Evolutionary conservation across 768 basidiomycete species (phyloP).

Genomic region (Udeniomyces megalosporus): DNA sequence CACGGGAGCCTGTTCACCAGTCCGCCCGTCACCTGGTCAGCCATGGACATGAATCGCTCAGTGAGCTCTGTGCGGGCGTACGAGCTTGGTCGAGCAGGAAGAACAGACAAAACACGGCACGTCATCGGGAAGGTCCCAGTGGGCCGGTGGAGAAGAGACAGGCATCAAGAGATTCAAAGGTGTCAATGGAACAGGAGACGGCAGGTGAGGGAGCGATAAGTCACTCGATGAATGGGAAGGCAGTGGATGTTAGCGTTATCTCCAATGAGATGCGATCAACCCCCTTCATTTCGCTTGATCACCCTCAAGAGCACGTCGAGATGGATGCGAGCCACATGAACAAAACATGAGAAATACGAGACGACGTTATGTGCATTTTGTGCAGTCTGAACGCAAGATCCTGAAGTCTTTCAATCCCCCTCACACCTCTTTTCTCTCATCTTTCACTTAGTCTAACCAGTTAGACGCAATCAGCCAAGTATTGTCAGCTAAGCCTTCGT

Average conservation of each 20-base stretch:
- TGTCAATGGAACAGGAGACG: background rate
- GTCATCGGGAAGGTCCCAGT: background rate
- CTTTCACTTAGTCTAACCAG: no score
- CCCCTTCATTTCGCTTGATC: no score
- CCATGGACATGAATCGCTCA: no score
- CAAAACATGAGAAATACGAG: background rate
- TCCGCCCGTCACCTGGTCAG: no score
- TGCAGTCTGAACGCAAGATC: no score
- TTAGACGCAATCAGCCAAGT: no score
- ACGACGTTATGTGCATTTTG: background rate
- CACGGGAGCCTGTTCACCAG: conserved; percentile 20
- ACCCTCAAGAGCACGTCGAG: background rate
- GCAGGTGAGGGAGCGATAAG: conserved; percentile 19
- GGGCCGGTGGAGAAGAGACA: background rate
- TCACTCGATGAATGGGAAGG: no score
- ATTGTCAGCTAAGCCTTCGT: no score
- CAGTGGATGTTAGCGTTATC: conserved; percentile 76
- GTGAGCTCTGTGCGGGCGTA: no score
- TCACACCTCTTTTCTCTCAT: no score
- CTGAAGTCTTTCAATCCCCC: no score
- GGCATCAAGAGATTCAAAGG: no score
- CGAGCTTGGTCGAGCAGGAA: background rate
- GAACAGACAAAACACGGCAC: background rate
- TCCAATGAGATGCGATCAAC: conserved; percentile 35
- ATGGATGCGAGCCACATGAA: background rate